Evolutionary conservation across 257 asterid species (phyloP).

Genomic region (Parsonsia alboflavescens): DNA sequence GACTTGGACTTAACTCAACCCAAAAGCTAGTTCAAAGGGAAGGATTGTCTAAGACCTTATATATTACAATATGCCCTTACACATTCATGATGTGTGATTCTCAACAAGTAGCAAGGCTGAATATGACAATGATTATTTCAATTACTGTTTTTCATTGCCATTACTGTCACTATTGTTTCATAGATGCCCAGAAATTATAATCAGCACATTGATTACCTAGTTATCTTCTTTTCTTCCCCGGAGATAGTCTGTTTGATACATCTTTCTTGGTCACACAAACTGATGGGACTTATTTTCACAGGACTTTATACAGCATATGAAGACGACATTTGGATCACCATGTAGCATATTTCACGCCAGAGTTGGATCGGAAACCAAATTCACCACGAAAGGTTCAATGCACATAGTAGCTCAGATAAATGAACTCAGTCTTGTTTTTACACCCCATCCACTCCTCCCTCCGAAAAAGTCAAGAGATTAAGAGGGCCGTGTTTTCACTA

Average conservation of each 20-base stretch:
- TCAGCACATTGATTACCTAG: not conserved
- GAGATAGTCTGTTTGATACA: not conserved
- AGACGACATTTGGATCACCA: not conserved
- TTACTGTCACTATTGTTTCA: too few relatives aligned
- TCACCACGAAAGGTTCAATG: slow-evolving; percentile 2
- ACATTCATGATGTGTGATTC: too few relatives aligned
- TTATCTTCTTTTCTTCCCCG: not conserved
- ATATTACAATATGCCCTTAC: too few relatives aligned
- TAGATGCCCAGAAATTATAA: slow-evolving; percentile 10
- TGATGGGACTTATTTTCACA: not conserved
- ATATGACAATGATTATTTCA: too few relatives aligned
- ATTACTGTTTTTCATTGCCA: too few relatives aligned
- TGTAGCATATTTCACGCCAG: not conserved
- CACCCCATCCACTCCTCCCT: not conserved
- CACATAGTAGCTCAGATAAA: not conserved
- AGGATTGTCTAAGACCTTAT: too few relatives aligned
- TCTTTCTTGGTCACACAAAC: not conserved
- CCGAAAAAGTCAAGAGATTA: not conserved
- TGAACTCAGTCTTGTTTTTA: not conserved
- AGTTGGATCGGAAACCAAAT: not conserved
- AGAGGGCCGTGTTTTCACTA: not conserved
- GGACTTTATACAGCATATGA: slow-evolving; percentile 11
- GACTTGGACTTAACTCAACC: too few relatives aligned
- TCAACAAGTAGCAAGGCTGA: too few relatives aligned
- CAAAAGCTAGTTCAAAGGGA: too few relatives aligned